Percentiles rank a stretch among this genome's conserved stretches.
Evolutionary conservation across 371 early-diverging fungal species (phyloP).

Genomic region (Rhizomucor pusillus): DNA sequence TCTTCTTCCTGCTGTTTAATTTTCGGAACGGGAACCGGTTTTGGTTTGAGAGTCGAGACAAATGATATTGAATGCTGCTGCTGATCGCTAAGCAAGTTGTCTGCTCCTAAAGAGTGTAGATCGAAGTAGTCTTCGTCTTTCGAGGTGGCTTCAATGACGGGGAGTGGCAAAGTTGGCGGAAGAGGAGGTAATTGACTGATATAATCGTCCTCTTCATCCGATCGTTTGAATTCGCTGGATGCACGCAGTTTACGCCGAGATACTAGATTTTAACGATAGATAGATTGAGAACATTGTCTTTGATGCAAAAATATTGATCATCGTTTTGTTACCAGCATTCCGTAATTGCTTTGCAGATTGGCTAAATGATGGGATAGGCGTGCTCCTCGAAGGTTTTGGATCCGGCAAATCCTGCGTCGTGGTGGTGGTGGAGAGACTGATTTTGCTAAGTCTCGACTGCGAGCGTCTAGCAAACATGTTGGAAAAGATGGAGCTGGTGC

Average conservation of each 20-base stretch:
- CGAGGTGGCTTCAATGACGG: slow-evolving; percentile 1
- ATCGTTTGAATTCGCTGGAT: slow-evolving; percentile 1
- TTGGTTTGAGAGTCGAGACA: not conserved
- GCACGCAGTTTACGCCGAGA: too few species aligned
- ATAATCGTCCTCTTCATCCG: slow-evolving; percentile 1
- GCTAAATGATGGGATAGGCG: slow-evolving; percentile 16
- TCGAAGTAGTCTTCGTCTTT: slow-evolving; percentile 18
- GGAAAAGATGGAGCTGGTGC: slow-evolving; percentile 12
- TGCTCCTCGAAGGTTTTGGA: slow-evolving; percentile 21
- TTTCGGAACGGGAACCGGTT: not conserved
- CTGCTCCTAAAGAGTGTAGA: slow-evolving; percentile 9
- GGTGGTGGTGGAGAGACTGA: slow-evolving; percentile 2
- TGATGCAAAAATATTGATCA: not conserved
- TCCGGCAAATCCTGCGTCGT: slow-evolving; percentile 6
- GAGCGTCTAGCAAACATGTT: slow-evolving; percentile 18
- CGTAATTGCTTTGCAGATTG: slow-evolving; percentile 12
- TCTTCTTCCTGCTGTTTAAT: not conserved
- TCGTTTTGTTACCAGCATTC: slow-evolving; percentile 7
- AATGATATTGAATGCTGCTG: not conserved
- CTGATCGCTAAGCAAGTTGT: slow-evolving; percentile 2
- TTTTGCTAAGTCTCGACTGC: slow-evolving; percentile 4
- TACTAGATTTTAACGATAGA: too few species aligned
- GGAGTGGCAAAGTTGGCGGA: slow-evolving; percentile 10
- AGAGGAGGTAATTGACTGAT: slow-evolving; percentile 2
- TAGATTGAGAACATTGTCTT: too few species aligned